Evolutionary conservation across 2,329 filamentous ascomycete genomes (phyloP).

Genomic region (Aspergillus sp.): DNA sequence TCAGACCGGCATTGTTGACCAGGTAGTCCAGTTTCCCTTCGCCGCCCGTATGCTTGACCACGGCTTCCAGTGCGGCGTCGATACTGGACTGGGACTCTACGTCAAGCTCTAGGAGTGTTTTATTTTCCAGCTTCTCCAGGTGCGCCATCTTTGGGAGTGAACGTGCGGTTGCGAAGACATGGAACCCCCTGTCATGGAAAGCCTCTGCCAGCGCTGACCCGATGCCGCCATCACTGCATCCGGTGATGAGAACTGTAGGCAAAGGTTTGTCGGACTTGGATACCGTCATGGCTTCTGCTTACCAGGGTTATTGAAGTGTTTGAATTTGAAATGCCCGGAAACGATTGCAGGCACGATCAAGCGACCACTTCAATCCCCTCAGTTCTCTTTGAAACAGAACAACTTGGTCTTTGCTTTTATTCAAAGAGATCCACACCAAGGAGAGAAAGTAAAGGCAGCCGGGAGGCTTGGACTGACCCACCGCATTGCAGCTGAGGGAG

Average conservation of each 20-base stretch:
- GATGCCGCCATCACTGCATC: constrained; percentile 41
- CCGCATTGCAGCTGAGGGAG: too few relatives aligned
- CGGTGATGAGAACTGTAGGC: constrained; percentile 37
- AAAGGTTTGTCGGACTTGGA: too few relatives aligned
- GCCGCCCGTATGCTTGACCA: constrained; percentile 30
- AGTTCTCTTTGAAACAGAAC: too few relatives aligned
- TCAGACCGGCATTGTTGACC: constrained; percentile 47
- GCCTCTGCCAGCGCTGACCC: constrained; percentile 37
- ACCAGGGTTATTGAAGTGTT: too few relatives aligned
- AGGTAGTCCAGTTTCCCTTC: constrained; percentile 34
- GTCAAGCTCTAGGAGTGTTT: constrained; percentile 33
- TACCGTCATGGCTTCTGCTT: too few relatives aligned
- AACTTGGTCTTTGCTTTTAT: too few relatives aligned
- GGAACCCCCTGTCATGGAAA: constrained; percentile 35
- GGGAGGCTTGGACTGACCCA: too few relatives aligned
- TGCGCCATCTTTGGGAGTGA: constrained; percentile 29
- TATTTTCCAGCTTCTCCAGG: constrained; percentile 22
- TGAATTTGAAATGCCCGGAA: too few relatives aligned
- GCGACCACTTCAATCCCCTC: too few relatives aligned
- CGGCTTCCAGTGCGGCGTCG: constrained; percentile 27
- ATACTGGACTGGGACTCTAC: constrained; percentile 30
- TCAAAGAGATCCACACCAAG: too few relatives aligned
- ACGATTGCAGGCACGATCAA: too few relatives aligned
- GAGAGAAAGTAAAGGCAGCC: too few relatives aligned
- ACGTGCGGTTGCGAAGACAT: constrained; percentile 43